Evolutionary conservation across 1,284 basidiomycete genomes (phyloP).

Genomic region (Apiotrichum montevideense): DNA sequence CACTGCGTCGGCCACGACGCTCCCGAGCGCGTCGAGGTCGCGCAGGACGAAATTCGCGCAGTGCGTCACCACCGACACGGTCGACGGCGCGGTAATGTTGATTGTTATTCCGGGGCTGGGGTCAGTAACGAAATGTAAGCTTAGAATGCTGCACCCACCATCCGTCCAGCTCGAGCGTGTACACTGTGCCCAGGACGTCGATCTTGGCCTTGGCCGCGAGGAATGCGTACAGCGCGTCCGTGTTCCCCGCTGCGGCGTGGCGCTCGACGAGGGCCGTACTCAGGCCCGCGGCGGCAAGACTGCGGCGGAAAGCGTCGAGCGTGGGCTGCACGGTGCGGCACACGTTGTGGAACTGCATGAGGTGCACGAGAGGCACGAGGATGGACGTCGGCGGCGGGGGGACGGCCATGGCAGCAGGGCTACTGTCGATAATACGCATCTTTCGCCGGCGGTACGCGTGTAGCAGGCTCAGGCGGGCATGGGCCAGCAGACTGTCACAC

Average conservation of each 20-base stretch:
- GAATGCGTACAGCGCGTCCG: conserved; percentile 4
- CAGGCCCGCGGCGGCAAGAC: conserved; percentile 20
- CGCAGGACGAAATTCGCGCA: conserved; percentile 27
- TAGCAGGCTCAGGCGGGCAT: conserved; percentile 26
- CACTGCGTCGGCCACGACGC: conserved; percentile 23
- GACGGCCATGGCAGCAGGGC: neutral
- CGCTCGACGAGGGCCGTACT: conserved; percentile 8
- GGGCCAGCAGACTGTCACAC: conserved; percentile 30
- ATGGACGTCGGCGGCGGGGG: conserved; percentile 13
- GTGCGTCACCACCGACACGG: conserved; percentile 14
- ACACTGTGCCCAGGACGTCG: conserved; percentile 18
- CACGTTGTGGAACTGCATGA: conserved; percentile 22
- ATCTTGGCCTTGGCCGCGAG: conserved; percentile 14
- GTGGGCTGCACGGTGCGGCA: conserved; percentile 11
- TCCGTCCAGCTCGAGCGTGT: conserved; percentile 20
- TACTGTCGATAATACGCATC: conserved; percentile 16
- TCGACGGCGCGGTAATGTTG: conserved; percentile 16
- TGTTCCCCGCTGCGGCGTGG: conserved; percentile 3
- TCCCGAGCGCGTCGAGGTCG: conserved; percentile 22
- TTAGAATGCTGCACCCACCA: conserved; percentile 16
- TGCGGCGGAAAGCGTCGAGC: conserved; percentile 16
- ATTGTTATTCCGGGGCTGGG: conserved; percentile 21
- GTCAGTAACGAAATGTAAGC: neutral
- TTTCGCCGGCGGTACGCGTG: conserved; percentile 32
- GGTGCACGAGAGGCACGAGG: conserved; percentile 27